Evolutionary conservation across 23 red algal genomes (phyloP), one percentile per base, ranked within the genome.

Genomic region (Pyropia haitanensis): DNA sequence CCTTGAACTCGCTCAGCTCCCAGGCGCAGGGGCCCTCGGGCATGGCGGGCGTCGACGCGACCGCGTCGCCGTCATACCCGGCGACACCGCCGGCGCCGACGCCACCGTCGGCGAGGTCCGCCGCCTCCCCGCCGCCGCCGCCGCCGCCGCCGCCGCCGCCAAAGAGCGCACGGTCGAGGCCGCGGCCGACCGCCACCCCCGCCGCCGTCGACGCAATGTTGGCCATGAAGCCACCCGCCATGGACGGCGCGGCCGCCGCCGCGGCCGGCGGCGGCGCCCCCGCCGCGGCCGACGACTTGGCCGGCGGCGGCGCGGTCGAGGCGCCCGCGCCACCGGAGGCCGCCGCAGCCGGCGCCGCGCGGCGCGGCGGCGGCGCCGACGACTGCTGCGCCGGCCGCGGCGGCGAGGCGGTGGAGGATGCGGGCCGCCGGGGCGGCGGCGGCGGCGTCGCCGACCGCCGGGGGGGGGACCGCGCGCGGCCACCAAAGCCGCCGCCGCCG

Each of bases 141-240:
- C 68, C 51, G 26, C 50, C 58, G 13, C 46, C 49, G 27, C 76
- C 76, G 53, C 56, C 57, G 18, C 79, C 79, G 6, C 78, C 78
- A 50, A 84, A 84, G 23, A 84, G 60, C 1, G 79, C 46, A 24
- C 79, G 79, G 75, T 84, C 79, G 49, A 84, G 67, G 2, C 69
- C 79, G 27, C 79, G 79, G 52, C 79, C 79, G n/a, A 71, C 68
- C 59, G 67, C 67, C 14, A 84, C 79, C 48, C 79, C 79, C 7
- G 75, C 27, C 26, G 69, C 79, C 44, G 79, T 84, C 26, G 79
- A 84, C 14, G 79, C 79, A 18, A 84, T 71, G 51, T 75, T 84
- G 8, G 79, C 79, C 79, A 84, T 84, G 27, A 84, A 84, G 0
- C 79, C 79, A 53, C 79, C 79, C 68, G 75, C 75, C 9, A 71